Conservation (phyloP, 768 basidiomycete genomes). For the Peribolospora baueri region DNA sequence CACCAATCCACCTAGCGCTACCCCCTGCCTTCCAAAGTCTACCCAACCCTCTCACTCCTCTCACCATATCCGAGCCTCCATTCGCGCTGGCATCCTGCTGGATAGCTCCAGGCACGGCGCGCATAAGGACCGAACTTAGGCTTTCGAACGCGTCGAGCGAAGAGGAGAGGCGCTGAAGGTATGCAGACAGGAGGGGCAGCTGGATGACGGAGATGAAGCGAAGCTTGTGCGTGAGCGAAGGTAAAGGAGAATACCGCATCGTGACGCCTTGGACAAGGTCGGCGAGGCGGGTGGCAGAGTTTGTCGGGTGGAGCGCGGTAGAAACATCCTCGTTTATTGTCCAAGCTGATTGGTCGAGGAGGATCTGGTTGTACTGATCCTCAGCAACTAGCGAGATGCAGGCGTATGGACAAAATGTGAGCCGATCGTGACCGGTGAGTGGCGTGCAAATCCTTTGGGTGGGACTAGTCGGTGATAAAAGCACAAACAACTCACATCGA, state of each 20-base stretch:
- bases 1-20: slow-evolving; percentile 48
- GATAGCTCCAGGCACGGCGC: slow-evolving; percentile 78
- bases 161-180: slow-evolving; percentile 48
- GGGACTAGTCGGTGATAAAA: no score
- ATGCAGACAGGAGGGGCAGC: slow-evolving; percentile 54
- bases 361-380: slow-evolving; percentile 61
- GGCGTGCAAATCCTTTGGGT: no score
- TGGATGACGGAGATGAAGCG: slow-evolving; percentile 69
- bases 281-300: not conserved
- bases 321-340: slow-evolving; percentile 33
- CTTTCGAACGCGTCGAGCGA: slow-evolving; percentile 88
- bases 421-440: no score
- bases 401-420: no score
- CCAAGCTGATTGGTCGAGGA: slow-evolving; percentile 66
- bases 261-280: not conserved
- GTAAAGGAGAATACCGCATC: slow-evolving; percentile 83
- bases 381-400: slow-evolving; percentile 40
- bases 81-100: slow-evolving; percentile 29
- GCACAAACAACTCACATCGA: slow-evolving; percentile 36
- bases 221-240: slow-evolving; percentile 45
- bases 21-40: slow-evolving; percentile 64
- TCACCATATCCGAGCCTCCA: slow-evolving; percentile 33
- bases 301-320: not conserved
- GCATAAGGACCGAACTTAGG: slow-evolving; percentile 60
- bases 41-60: slow-evolving; percentile 59